A percentile compares a stretch with the other conserved stretches of the same genome.
Conservation (phyloP, 805 yeast genomes). For the Babjeviella inositovora region DNA sequence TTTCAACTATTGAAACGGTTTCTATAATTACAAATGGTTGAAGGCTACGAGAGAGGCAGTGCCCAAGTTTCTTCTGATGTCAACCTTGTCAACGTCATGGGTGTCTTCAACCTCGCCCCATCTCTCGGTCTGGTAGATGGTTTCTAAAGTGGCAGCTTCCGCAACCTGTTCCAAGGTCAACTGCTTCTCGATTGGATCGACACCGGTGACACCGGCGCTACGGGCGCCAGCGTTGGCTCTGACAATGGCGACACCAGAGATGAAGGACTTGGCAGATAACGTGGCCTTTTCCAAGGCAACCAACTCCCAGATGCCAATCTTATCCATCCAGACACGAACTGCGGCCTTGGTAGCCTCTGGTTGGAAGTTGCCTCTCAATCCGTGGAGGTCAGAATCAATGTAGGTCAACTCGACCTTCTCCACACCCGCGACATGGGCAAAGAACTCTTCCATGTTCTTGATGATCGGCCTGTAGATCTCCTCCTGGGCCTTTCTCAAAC, state of each 20-base stretch:
- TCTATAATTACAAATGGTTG: no score
- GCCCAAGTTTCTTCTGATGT: slow-evolving; percentile 67
- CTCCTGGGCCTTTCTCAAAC: slow-evolving; percentile 66
- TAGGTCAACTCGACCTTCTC: slow-evolving; percentile 26
- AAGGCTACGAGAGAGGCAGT: slow-evolving; percentile 53
- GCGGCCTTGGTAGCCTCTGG: slow-evolving; percentile 36
- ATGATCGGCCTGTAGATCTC: slow-evolving; percentile 64
- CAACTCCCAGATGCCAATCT: slow-evolving; percentile 58
- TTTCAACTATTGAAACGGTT: no score
- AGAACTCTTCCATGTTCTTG: slow-evolving; percentile 40
- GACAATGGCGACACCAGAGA: slow-evolving; percentile 61
- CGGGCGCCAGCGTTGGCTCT: slow-evolving; percentile 19
- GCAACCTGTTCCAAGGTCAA: slow-evolving; percentile 55
- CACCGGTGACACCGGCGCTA: no score
- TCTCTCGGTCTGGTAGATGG: slow-evolving; percentile 65
- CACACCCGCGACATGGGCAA: slow-evolving; percentile 21
- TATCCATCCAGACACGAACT: slow-evolving; percentile 47
- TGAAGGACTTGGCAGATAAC: slow-evolving; percentile 69
- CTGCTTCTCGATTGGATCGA: slow-evolving; percentile 10
- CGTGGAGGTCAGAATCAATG: slow-evolving; percentile 72
- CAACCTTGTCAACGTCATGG: slow-evolving; percentile 93
- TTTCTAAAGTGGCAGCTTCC: slow-evolving; percentile 66
- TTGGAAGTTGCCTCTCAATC: slow-evolving; percentile 73
- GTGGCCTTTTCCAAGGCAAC: slow-evolving; percentile 88
- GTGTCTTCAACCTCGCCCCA: slow-evolving; percentile 99